Conservation (phyloP, 208 protist species). For the Perkinsela sp. region DNA sequence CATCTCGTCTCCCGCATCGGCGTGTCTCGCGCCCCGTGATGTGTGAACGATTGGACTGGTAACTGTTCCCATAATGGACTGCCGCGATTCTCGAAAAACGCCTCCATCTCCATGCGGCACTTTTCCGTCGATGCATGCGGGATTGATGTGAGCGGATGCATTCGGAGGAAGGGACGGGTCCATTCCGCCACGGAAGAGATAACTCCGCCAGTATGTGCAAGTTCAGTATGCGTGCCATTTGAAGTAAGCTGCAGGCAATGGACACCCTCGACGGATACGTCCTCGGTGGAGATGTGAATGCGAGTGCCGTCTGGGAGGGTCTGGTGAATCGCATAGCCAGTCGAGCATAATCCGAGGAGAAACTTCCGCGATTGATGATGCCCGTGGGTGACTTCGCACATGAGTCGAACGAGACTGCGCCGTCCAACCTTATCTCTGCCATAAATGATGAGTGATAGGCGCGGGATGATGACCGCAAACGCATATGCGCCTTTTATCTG, state of each 20-base stretch:
- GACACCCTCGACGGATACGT: not conserved
- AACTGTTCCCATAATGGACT: too few relatives aligned
- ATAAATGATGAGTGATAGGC: constrained; percentile 28
- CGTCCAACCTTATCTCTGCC: constrained; percentile 57
- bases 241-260: not conserved
- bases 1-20: not conserved
- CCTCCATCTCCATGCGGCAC: not conserved
- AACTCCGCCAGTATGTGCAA: too few relatives aligned
- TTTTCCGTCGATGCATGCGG: not conserved
- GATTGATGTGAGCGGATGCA: not conserved
- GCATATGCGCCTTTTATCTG: constrained; percentile 23
- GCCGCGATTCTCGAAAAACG: not conserved
- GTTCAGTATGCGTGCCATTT: not conserved
- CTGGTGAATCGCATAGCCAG: not conserved
- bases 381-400: not conserved
- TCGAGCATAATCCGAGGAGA: not conserved
- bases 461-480: constrained; percentile 33
- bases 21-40: not conserved
- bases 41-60: not conserved
- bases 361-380: not conserved
- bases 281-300: not conserved
- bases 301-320: too few relatives aligned
- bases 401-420: constrained; percentile 22
- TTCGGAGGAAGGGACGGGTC: not conserved
- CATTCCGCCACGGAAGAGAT: too few relatives aligned